phyloP scores from a whole-genome alignment of 768 basidiomycete species.

The Chalciporus sphaerocephalus region DNA sequence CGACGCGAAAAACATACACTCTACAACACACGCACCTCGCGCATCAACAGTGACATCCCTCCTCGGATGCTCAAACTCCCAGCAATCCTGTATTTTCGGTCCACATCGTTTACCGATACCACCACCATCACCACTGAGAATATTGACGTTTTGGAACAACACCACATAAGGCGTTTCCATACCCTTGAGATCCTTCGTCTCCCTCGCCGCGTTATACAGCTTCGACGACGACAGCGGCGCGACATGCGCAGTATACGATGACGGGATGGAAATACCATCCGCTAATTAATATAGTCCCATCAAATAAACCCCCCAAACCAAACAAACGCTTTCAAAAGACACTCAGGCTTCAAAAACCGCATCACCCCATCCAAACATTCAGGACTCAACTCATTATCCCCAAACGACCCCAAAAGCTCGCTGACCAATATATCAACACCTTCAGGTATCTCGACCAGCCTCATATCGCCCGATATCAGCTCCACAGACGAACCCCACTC shows the following conservation, averaged over 20 bases:
- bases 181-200: constrained; percentile 61
- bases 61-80: constrained; percentile 95
- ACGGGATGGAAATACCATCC: constrained; percentile 91
- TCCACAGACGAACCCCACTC: constrained; percentile 84
- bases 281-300: too few relatives aligned
- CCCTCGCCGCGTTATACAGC: constrained; percentile 77
- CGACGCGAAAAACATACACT: too few relatives aligned
- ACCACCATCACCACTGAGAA: constrained; percentile 74
- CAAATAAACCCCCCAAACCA: too few relatives aligned
- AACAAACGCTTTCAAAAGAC: too few relatives aligned
- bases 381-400: constrained; percentile 96
- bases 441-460: constrained; percentile 76
- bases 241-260: constrained; percentile 91
- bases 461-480: constrained; percentile 94
- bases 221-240: constrained; percentile 94
- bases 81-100: constrained; percentile 86
- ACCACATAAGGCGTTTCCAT: constrained; percentile 97
- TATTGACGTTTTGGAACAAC: constrained; percentile 93
- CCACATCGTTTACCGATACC: constrained; percentile 67
- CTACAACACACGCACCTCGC: constrained; percentile 66
- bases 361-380: constrained; percentile 96
- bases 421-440: constrained; percentile 90
- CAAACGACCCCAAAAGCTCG: constrained; percentile 95
- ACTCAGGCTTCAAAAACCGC: constrained; percentile 82
- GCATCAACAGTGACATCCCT: constrained; percentile 71